These are phyloP conservation scores for Saccharomycopsis babjevae DNA, from an alignment of 805 yeast genomes.

Conservation along the genomic window DNA sequence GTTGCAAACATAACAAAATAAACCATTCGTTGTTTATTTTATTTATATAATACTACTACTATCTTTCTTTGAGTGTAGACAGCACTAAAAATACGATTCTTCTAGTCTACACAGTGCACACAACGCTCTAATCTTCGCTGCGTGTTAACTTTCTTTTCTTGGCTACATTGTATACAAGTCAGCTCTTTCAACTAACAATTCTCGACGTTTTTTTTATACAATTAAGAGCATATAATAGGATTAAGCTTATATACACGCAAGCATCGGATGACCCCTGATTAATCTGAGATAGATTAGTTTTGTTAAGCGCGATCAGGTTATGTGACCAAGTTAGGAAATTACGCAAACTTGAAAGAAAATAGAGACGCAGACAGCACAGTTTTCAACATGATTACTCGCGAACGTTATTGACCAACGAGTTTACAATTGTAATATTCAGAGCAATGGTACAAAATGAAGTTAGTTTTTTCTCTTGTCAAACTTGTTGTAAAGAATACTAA, in stretches of 20 bases:
- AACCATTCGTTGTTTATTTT: neutral
- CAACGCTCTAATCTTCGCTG: neutral
- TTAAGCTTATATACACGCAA: neutral
- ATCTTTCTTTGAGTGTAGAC: neutral
- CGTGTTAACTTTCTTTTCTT: neutral
- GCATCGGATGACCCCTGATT: neutral
- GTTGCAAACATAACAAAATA: neutral
- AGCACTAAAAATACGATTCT: neutral
- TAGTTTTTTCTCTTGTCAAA: too few relatives aligned
- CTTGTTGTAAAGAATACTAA: too few relatives aligned
- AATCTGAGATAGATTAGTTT: neutral
- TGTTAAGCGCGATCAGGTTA: neutral
- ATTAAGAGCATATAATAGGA: neutral
- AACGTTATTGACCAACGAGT: too few relatives aligned
- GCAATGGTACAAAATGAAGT: too few relatives aligned
- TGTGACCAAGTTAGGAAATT: neutral
- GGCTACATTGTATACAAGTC: neutral
- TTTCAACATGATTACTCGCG: neutral
- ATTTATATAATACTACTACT: neutral
- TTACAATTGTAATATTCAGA: too few relatives aligned
- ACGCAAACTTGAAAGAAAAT: neutral
- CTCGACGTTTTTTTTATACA: neutral
- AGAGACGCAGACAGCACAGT: neutral
- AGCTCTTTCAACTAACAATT: neutral
- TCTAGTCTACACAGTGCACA: neutral